Base-by-base conservation (phyloP, 2,329 filamentous ascomycete genomes). In the Sporothrix brasiliensis region DNA sequence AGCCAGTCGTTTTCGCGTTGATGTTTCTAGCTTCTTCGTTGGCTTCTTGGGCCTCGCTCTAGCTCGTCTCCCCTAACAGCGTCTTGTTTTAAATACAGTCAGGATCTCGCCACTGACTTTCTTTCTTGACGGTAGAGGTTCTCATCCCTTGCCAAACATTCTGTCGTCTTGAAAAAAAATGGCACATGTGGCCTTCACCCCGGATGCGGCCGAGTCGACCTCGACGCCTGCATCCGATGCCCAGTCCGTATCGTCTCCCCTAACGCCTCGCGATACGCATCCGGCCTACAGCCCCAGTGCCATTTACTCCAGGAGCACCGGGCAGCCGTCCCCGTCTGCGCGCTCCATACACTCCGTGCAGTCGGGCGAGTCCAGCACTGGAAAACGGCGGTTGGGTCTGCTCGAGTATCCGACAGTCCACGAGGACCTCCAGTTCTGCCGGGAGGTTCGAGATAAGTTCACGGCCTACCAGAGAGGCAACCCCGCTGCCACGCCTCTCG, bases 391-490 rank as follows among this genome's bases (percentile, higher is more conserved):
- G 2, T 11, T 63, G 44, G 60, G 60, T 3, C 13, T 63, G 39
- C 60, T 63, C 21, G 41, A 63, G 21, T 63, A 63, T 63, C 60
- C 60, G 5, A 47, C 60, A 7, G 14, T 19, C 14, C 41, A 63
- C 21, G 60, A 63, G 41, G 60, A 63, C 14, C 60, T 63, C 14
- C 21, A 63, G 21, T 63, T 63, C 24, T 63, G 60, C 14, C 41
- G 60, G 16, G 60, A 63, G 30, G 24, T 47, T 5, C 60, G 60
- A 5, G 44, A 47, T 10, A 49, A 21, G 16, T 49, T 63, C 14
- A n/a, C 10, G 21, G 53, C 53, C 7, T 63, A 47, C 14, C 5
- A 27, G 21, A 24, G 39, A n/a, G 41, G 30, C 41, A 49, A 49
- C 7, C 56, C 56, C n/a, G 11, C 21, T 10, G 41, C 60, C 41